Base-by-base conservation (phyloP, 441 rosid genomes). In the Iberis amara region DNA sequence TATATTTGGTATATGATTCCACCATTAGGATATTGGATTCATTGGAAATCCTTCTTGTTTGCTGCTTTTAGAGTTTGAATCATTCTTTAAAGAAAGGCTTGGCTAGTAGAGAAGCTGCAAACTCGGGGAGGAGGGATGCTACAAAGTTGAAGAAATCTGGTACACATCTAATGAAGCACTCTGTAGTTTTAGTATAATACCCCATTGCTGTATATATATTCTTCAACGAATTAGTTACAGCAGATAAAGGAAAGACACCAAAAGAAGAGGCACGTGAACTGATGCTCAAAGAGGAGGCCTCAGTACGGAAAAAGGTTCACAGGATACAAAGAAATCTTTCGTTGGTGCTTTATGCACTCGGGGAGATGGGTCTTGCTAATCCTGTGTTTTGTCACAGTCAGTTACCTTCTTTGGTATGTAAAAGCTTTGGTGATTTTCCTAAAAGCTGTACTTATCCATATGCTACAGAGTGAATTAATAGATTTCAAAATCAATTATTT, bases 351-450 rank as follows among this genome's bases (percentile, higher is more conserved):
- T 69, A 68, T 57, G 86, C 90, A 39, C 86, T 90, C 47, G 99
- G 98, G 54, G 94, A 87, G 67, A 86, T 94, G 85, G 78, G 94
- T 42, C 59, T 79, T 50, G 82, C 96, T 38, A 94, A 90, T 77
- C 92, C 96, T 52, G 76, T 90, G 51, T 94, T 87, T 74, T 90
- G 96, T 18, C 99, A 90, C 81, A 84, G 99, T 66, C 96, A 87
- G 65, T 78, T 94, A 68, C 89, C 89, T 52, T 78, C 81, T 43
- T 75, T 94, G 99, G 99, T 94, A 65, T 32, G 92, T 75, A 8
- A 39, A 51, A 30, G n/a, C 30, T 27, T 55, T 37, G 45, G 11
- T 60, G 1, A 30, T 40, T 47, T 54, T n/a, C 28, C 7, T 40
- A 7, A 33, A n/a, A 32, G 50, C 39, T 58, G 14, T 15, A 58